Evolutionary conservation across 2,329 filamentous ascomycete species (phyloP).

Genomic region (Fusarium chuoi): DNA sequence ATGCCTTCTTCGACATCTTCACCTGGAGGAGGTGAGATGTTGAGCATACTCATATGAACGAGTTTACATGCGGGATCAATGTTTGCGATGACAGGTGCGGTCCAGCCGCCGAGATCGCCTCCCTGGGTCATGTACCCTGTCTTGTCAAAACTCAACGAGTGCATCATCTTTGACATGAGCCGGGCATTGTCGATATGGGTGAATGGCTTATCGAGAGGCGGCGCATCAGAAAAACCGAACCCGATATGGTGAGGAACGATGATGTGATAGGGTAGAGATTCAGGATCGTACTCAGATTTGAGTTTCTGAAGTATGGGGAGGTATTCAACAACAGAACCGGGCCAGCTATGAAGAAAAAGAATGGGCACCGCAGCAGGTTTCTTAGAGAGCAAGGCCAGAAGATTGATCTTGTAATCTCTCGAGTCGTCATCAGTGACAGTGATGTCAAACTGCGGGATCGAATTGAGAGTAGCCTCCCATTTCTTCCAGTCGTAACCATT

Average conservation of each 20-base stretch:
- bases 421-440: conserved; percentile 10
- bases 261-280: conserved; percentile 14
- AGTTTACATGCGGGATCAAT: conserved; percentile 10
- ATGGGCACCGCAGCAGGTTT: neutral
- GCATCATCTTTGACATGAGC: conserved; percentile 22
- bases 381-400: conserved; percentile 19
- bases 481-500: conserved; percentile 17
- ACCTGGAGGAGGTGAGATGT: neutral
- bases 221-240: conserved; percentile 2
- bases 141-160: neutral
- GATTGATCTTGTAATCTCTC: conserved; percentile 13
- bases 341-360: conserved; percentile 30
- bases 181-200: conserved; percentile 3
- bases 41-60: conserved; percentile 17
- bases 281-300: neutral
- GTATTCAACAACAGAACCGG: conserved; percentile 30
- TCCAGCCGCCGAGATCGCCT: conserved; percentile 25
- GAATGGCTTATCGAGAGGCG: neutral
- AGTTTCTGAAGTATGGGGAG: conserved; percentile 18
- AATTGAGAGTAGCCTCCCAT: conserved; percentile 29
- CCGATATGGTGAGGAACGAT: conserved; percentile 16
- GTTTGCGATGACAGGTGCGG: conserved; percentile 18
- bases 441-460: conserved; percentile 27
- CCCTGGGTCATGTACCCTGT: conserved; percentile 24
- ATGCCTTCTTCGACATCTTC: neutral